Evolutionary conservation across 1,139 yeast genomes (phyloP), one percentile per base, ranked within the genome.

Genomic region (Saccharomycopsis hybrid): DNA sequence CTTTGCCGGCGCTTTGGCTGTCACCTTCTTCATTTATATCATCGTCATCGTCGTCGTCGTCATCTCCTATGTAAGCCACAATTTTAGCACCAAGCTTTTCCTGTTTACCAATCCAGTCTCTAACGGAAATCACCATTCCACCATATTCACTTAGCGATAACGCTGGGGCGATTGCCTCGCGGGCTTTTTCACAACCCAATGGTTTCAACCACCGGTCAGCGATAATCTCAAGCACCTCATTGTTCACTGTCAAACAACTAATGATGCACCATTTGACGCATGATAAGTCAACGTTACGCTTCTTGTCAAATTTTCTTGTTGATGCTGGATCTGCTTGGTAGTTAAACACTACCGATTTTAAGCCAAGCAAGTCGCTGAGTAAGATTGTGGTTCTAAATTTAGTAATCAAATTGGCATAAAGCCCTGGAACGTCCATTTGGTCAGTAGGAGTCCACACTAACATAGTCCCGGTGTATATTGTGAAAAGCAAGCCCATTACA

Each of bases 201-300:
- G 97, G 97, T 55, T 84, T 78, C 50, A 92, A 72, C 86, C 95
- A 92, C 55, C 97, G 75, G 58, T 89, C 94, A n/a, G 95, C 80
- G 45, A 92, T 70, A 61, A 92, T 82, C 59, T 88, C 95, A 60
- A 89, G 82, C 58, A 92, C 92, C 58, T 92, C 98, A 2, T 96
- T 88, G 64, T 94, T 98, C 3, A 90, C 89, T 0, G 95, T 86
- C n/a, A 85, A 73, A 0, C 97, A 87, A 59, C 89, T 89, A 7
- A 94, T 89, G 41, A 92, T 68, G 41, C 96, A 95, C 92, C 96
- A 89, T 57, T 82, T 80, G 3, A 92, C 81, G 29, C 86, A 76
- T 0, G 92, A 79, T 44, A 92, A 74, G 60, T 90, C 92, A 2
- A 90, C 94, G 51, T 80, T 76, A 52, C 78, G 79, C 47, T 87